Evolutionary conservation across 306 rosid genomes (phyloP).

Genomic region (Crotalaria pallida): DNA sequence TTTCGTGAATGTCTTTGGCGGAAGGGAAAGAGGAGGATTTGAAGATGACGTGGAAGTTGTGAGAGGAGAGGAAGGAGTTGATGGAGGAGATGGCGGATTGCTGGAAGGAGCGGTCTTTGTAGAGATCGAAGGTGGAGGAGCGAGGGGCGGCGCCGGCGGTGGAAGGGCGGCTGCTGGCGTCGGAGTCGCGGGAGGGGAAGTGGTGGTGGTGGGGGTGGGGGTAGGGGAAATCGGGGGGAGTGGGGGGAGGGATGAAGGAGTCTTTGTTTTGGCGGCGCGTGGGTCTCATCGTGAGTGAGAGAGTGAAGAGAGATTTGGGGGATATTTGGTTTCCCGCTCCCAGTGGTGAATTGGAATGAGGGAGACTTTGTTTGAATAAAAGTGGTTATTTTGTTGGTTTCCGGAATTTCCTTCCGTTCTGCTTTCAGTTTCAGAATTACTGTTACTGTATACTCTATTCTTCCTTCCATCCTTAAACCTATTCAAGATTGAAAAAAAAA

Average conservation of each 20-base stretch:
- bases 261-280: slow-evolving; percentile 48
- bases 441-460: too few species aligned
- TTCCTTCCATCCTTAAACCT: too few species aligned
- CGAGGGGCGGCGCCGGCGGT: slow-evolving; percentile 40
- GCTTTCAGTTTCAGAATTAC: too few species aligned
- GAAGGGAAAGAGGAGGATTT: slow-evolving; percentile 54
- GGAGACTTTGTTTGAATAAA: too few species aligned
- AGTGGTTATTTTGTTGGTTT: too few species aligned
- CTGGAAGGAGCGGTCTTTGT: slow-evolving; percentile 73
- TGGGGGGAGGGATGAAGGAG: slow-evolving; percentile 47
- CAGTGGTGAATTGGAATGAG: too few species aligned
- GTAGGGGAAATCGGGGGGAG: slow-evolving; percentile 24
- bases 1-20: slow-evolving; percentile 61
- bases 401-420: too few species aligned
- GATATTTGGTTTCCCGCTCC: neutral
- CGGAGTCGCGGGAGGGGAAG: slow-evolving; percentile 63
- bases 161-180: slow-evolving; percentile 86
- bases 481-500: too few species aligned
- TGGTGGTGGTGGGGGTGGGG: slow-evolving; percentile 28
- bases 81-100: slow-evolving; percentile 50
- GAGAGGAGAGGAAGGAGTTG: slow-evolving; percentile 54
- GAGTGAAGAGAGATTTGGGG: too few species aligned
- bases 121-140: slow-evolving; percentile 40
- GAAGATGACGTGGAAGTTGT: slow-evolving; percentile 44
- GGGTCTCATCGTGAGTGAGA: slow-evolving; percentile 33